Evolutionary conservation across 306 rosid genomes (phyloP).

Genomic region (Trifolium pratense): DNA sequence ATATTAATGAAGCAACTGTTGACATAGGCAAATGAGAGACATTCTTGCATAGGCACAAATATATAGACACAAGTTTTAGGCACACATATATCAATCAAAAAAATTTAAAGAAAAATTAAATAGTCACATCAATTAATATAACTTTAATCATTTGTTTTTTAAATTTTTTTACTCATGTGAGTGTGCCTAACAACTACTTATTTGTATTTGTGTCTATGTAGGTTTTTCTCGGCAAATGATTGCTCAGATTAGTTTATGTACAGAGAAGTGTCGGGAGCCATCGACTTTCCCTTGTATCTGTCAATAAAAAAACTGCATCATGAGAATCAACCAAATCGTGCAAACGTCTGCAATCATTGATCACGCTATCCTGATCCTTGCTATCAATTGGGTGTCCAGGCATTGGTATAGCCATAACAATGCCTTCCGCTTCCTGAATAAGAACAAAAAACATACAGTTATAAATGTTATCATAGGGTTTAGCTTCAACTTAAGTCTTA

Average conservation of each 20-base stretch:
- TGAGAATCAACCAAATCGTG: conserved; percentile 79
- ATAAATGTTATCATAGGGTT: conserved; percentile 17
- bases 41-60: too few species aligned
- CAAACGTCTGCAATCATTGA: conserved; percentile 75
- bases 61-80: too few species aligned
- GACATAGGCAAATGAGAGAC: conserved; percentile 9
- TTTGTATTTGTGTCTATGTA: too few species aligned
- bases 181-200: too few species aligned
- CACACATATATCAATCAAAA: too few species aligned
- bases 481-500: conserved; percentile 24
- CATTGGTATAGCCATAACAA: conserved; percentile 95
- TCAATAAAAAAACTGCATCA: conserved; percentile 83
- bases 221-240: too few species aligned
- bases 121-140: too few species aligned
- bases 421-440: conserved; percentile 85
- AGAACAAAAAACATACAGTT: conserved; percentile 13
- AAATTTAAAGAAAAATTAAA: too few species aligned
- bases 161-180: too few species aligned
- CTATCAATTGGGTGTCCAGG: conserved; percentile 91
- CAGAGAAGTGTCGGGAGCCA: conserved; percentile 97
- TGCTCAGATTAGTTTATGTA: conserved; percentile 41
- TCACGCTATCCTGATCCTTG: conserved; percentile 67
- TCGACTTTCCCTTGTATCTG: conserved; percentile 98
- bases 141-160: too few species aligned
- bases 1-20: background rate